A percentile compares a stretch with the other conserved stretches of the same genome.
These are phyloP conservation scores for Dryadomyces sulphureus DNA, from an alignment of 2,329 filamentous ascomycete genomes.

Conservation along the genomic window DNA sequence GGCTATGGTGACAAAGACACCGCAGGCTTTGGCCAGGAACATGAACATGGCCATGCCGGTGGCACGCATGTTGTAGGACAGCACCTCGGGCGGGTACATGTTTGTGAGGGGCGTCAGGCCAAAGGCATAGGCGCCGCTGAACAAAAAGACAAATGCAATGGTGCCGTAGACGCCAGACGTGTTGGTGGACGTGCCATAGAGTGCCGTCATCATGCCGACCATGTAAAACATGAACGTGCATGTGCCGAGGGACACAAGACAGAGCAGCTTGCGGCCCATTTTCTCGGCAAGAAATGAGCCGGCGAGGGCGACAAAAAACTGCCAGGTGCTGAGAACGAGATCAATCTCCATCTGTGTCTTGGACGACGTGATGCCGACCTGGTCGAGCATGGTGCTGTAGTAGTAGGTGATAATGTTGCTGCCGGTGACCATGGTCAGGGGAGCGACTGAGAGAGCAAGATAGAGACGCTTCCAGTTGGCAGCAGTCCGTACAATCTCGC, in stretches of 20 bases:
- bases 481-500: constrained; percentile 5
- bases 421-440: constrained; percentile 11
- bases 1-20: constrained; percentile 27
- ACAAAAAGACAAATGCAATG: constrained; percentile 39
- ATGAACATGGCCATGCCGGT: constrained; percentile 28
- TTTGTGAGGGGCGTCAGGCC: constrained; percentile 32
- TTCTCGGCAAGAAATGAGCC: constrained; percentile 14
- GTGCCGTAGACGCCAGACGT: constrained; percentile 4
- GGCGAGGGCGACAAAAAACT: constrained; percentile 8
- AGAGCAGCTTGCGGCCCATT: constrained; percentile 11
- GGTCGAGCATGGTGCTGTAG: constrained; percentile 10
- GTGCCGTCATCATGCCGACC: constrained; percentile 27
- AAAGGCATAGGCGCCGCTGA: constrained; percentile 35
- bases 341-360: constrained; percentile 13
- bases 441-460: constrained; percentile 7
- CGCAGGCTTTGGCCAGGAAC: constrained; percentile 26
- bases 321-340: constrained; percentile 11
- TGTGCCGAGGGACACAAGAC: constrained; percentile 27
- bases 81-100: constrained; percentile 25
- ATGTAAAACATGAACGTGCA: constrained; percentile 14
- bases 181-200: constrained; percentile 11
- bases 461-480: constrained; percentile 6
- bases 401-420: constrained; percentile 10
- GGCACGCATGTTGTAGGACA: constrained; percentile 22
- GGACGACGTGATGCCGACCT: constrained; percentile 9